Base-by-base conservation (phyloP, 2,329 filamentous ascomycete genomes). In the Hymenoscyphus fructigenus region DNA sequence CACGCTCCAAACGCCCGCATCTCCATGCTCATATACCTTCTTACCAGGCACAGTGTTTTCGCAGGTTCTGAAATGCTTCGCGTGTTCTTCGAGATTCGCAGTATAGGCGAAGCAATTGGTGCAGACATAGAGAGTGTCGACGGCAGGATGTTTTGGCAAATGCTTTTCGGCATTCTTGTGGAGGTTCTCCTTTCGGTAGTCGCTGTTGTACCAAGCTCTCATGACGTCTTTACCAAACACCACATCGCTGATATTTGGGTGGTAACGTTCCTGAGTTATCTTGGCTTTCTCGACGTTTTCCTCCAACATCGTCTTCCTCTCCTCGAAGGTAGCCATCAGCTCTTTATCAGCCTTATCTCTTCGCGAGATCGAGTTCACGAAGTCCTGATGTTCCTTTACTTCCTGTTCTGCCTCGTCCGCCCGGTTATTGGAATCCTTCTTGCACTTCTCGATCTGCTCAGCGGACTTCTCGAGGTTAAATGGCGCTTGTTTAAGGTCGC, bases 81-180 rank as follows among this genome's bases (percentile, higher is more conserved):
- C 81, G 84, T 85, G 88, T 1, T 82, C 78, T 23, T 84, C 79
- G 14, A 87, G 76, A 73, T 88, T 86, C 69, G 83, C 85, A 41
- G 90, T 90, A 78, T 99, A 99, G 75, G 93, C 94, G 82, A 98
- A 98, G 80, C 95, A 99, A 82, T 87, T 90, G 38, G 91, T 90
- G 75, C 95, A 99, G 38, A 98, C 91, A 72, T 93, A 96, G 7
- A 98, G 80, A 63, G 88, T 80, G 68, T 89, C 86, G 17, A 92
- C 83, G 72, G 86, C 68, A 6, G 44, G 44, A 7, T 50, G 10
- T 12, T 50, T 50, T 7, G n/a, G 44, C 44, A 50, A 23, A 20
- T 9, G 6, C 44, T 50, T 50, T 3, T 50, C 44, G 44, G 26
- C 20, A 12, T 50, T n/a, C n/a, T n/a, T n/a, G n/a, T n/a, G n/a